phyloP scores from a whole-genome alignment of 2,329 filamentous ascomycete genomes.

The Penicillium sp. region DNA sequence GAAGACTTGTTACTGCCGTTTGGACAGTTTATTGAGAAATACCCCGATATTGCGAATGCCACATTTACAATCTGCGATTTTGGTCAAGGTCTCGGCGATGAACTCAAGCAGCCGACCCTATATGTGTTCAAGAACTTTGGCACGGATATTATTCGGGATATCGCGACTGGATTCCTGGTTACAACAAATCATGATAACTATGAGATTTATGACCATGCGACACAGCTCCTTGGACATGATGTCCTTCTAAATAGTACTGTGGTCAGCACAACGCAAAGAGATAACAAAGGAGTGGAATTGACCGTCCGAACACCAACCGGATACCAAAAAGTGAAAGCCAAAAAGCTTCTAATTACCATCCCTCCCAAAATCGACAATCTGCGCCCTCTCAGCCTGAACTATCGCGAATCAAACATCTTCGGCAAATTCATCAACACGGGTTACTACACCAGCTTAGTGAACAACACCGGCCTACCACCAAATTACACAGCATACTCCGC shows the following conservation, averaged over 20 bases:
- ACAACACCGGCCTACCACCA: slow-evolving; percentile 39
- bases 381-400: slow-evolving; percentile 36
- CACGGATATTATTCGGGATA: slow-evolving; percentile 5
- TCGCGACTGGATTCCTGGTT: slow-evolving; percentile 5
- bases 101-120: slow-evolving; percentile 14
- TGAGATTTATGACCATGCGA: slow-evolving; percentile 26
- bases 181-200: slow-evolving; percentile 18
- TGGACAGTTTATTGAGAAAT: slow-evolving; percentile 47
- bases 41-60: slow-evolving; percentile 48
- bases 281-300: slow-evolving; percentile 23
- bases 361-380: slow-evolving; percentile 43
- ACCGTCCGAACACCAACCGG: slow-evolving; percentile 32
- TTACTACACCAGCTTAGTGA: slow-evolving; percentile 43
- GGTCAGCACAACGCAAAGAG: slow-evolving; percentile 16
- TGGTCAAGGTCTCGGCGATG: slow-evolving; percentile 45
- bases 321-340: slow-evolving; percentile 35
- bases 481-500: slow-evolving; percentile 6
- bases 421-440: slow-evolving; percentile 36
- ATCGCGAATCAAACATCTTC: slow-evolving; percentile 39
- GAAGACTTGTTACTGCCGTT: slow-evolving; percentile 51
- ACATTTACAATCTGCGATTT: slow-evolving; percentile 44
- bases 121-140: slow-evolving; percentile 21
- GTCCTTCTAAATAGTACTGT: slow-evolving; percentile 29
- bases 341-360: slow-evolving; percentile 45
- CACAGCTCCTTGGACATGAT: slow-evolving; percentile 21